A percentile compares a stretch with the other conserved stretches of the same genome.
Evolutionary conservation across 805 yeast genomes (phyloP).

Genomic region (Lipomyces yamanashiensis): DNA sequence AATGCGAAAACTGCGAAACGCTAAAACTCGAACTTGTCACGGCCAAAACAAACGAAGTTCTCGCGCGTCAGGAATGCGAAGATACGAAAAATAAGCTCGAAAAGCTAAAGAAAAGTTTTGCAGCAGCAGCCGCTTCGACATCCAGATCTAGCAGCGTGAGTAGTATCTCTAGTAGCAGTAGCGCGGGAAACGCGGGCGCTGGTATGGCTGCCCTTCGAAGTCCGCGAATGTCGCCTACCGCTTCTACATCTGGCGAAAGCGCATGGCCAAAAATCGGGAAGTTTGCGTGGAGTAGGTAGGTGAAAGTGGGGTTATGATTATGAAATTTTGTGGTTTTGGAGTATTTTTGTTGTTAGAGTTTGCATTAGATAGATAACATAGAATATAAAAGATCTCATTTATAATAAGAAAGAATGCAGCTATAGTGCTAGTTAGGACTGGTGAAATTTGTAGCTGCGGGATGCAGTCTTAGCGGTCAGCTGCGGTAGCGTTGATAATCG

Average conservation of each 20-base stretch:
- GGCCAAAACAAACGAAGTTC: constrained; percentile 42
- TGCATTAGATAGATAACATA: too few relatives aligned
- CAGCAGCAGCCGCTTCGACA: not conserved
- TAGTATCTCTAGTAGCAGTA: not conserved
- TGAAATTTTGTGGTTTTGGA: too few relatives aligned
- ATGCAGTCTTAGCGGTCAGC: too few relatives aligned
- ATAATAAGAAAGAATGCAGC: too few relatives aligned
- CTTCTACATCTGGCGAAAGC: not conserved
- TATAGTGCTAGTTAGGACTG: too few relatives aligned
- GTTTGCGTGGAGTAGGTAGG: constrained; percentile 30
- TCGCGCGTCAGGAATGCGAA: constrained; percentile 42
- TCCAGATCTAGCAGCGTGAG: not conserved
- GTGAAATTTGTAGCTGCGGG: too few relatives aligned
- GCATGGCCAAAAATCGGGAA: constrained; percentile 32
- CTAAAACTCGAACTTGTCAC: constrained; percentile 42
- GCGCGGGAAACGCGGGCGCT: not conserved
- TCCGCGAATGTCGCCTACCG: constrained; percentile 3
- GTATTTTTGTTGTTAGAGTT: too few relatives aligned
- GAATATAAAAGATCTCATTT: too few relatives aligned
- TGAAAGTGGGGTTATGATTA: not conserved
- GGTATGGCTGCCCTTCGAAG: not conserved
- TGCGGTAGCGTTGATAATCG: too few relatives aligned
- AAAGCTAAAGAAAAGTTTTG: constrained; percentile 15
- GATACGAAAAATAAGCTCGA: constrained; percentile 38
- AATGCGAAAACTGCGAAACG: constrained; percentile 41